A percentile compares a stretch with the other conserved stretches of the same genome.
Evolutionary conservation across 208 protist species (phyloP).

Genomic region (Borovskyia barvae): DNA sequence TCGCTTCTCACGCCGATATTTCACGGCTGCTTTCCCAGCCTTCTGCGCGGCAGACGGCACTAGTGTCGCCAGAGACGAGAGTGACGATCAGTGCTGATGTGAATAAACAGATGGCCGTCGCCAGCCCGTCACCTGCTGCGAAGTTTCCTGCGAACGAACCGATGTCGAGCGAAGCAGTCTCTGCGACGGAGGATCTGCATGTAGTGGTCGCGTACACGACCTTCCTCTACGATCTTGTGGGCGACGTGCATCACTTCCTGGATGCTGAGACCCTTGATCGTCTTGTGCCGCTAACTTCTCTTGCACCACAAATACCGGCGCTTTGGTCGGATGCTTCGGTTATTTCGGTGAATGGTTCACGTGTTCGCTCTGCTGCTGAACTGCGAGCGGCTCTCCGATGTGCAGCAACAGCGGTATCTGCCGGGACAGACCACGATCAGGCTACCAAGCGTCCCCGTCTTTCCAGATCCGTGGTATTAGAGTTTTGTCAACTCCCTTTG

Average conservation of each 20-base stretch:
- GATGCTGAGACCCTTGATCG: constrained; percentile 18
- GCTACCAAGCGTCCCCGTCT: constrained; percentile 12
- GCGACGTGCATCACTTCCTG: constrained; percentile 18
- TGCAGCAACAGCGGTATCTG: neutral
- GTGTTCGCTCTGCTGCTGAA: constrained; percentile 23
- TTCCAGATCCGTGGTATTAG: neutral
- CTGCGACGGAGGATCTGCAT: constrained; percentile 11
- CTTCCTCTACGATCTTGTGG: constrained; percentile 31
- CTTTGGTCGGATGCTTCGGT: constrained; percentile 26
- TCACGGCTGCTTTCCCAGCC: neutral
- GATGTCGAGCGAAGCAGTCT: too few relatives aligned
- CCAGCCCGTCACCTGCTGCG: too few relatives aligned
- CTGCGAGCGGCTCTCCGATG: constrained; percentile 24
- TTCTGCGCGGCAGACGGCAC: neutral
- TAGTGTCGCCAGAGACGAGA: neutral
- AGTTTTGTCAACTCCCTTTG: constrained; percentile 16
- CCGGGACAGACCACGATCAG: neutral
- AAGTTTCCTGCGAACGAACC: too few relatives aligned
- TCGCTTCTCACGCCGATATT: constrained; percentile 11
- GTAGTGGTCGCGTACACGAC: constrained; percentile 26
- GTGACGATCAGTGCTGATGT: neutral
- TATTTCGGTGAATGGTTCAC: constrained; percentile 27
- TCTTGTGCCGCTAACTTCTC: constrained; percentile 24
- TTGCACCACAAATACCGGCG: constrained; percentile 15
- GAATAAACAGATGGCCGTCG: too few relatives aligned